Base-by-base conservation (phyloP, 179 eudicot genomes). In the Carnegiea gigantea region DNA sequence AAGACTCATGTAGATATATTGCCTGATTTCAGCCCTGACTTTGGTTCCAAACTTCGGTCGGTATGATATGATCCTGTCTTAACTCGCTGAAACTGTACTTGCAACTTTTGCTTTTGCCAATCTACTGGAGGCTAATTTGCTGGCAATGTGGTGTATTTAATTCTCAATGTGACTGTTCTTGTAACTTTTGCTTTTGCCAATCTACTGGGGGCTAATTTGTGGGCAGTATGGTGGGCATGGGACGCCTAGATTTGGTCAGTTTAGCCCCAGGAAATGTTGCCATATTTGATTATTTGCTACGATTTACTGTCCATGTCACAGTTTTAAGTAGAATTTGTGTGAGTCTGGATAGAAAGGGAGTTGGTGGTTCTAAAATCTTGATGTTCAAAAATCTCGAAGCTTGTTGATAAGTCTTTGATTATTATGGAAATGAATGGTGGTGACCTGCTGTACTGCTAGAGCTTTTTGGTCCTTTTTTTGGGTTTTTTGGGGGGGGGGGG, bases 1-100 rank as follows among this genome's bases (percentile, higher is more conserved):
- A 95, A 95, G 81, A 95, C 97, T 30, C 98, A 95, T 89, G 98
- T 95, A 68, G 98, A 95, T 81, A 95, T 95, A 79, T 88, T 95
- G 59, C 97, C 98, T 81, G 96, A 93, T 91, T 95, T 93, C 72
- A 93, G 92, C 60, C 90, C 94, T 53, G 96, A 93, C 77, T 95
- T 95, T 81, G 93, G 97, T 44, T 84, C 96, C 73, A 95, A 91
- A 84, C 96, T 95, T 79, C 93, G 94, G 15, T 46, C 83, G 87
- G 97, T 93, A 89, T 73, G 65, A 75, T 78, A 30, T 73, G 43
- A 75, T 49, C 64, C 73, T 57, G 36, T 60, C 26, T 65, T 30
- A n/a, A 4, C 30, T 13, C 36, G 24, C 38, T 46, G 59, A 0
- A 12, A 74, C 38, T 74, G 36, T 9, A 23, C 59, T 20, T 21